phyloP scores from a whole-genome alignment of 306 rosid species.

The Trichosanthes truncata region DNA sequence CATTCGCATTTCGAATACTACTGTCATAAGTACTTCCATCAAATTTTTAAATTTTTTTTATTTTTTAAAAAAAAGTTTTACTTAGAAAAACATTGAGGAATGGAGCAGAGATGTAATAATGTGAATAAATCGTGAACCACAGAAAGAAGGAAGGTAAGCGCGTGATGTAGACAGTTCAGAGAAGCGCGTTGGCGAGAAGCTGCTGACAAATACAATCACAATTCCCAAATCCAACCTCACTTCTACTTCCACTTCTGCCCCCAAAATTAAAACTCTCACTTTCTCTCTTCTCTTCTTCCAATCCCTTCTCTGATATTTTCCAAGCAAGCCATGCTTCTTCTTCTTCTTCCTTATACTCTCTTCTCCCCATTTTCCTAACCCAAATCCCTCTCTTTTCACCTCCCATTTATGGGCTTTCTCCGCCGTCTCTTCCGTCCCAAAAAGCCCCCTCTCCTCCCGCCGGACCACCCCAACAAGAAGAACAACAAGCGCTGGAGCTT shows the following conservation, averaged over 20 bases:
- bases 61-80: too few relatives aligned
- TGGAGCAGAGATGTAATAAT: too few relatives aligned
- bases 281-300: neutral
- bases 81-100: too few relatives aligned
- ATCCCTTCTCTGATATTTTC: conserved; percentile 1
- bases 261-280: neutral
- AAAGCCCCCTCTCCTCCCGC: conserved; percentile 13
- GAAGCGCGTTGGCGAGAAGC: neutral
- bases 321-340: neutral
- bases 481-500: conserved; percentile 37
- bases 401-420: conserved; percentile 61
- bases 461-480: conserved; percentile 3
- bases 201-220: neutral
- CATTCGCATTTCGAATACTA: too few relatives aligned
- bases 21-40: too few relatives aligned
- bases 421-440: conserved; percentile 69
- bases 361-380: neutral
- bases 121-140: neutral
- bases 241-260: neutral
- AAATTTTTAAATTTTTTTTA: too few relatives aligned
- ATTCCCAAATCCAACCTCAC: conserved; percentile 9
- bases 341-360: neutral
- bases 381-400: conserved; percentile 1
- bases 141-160: neutral
- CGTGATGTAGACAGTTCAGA: neutral